Evolutionary conservation across 2,329 filamentous ascomycete genomes (phyloP).

Genomic region (Fusarium transvaalense): DNA sequence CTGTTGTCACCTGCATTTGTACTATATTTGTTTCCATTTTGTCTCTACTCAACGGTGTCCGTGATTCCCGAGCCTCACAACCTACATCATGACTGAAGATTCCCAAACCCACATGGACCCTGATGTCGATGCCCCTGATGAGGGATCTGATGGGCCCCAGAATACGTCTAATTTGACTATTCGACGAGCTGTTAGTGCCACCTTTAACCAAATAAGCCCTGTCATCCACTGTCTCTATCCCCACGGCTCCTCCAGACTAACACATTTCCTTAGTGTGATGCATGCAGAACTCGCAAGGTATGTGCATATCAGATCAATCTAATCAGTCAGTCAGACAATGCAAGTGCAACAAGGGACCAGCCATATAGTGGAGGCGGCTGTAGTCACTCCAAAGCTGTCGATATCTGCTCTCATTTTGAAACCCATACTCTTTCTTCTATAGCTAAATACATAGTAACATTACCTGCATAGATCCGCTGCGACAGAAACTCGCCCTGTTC

Average conservation of each 20-base stretch:
- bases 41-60: constrained; percentile 1
- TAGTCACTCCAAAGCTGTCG: constrained; percentile 1
- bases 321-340: constrained; percentile 5
- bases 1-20: background rate
- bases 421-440: background rate
- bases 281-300: constrained; percentile 53
- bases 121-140: constrained; percentile 40
- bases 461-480: constrained; percentile 51
- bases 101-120: constrained; percentile 25
- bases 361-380: constrained; percentile 2
- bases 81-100: constrained; percentile 33
- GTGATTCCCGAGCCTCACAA: constrained; percentile 17
- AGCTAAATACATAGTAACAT: constrained; percentile 25
- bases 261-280: constrained; percentile 50
- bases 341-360: background rate
- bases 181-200: constrained; percentile 45
- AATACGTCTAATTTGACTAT: constrained; percentile 38
- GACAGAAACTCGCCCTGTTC: constrained; percentile 55
- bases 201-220: constrained; percentile 1
- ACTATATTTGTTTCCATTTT: background rate
- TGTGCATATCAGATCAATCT: constrained; percentile 36
- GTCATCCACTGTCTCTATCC: background rate
- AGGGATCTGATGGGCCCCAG: constrained; percentile 44
- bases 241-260: constrained; percentile 23
- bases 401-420: background rate